A percentile compares a stretch with the other conserved stretches of the same genome.
phyloP scores from a whole-genome alignment of 805 yeast genomes.

The Ogataea kodamae region DNA sequence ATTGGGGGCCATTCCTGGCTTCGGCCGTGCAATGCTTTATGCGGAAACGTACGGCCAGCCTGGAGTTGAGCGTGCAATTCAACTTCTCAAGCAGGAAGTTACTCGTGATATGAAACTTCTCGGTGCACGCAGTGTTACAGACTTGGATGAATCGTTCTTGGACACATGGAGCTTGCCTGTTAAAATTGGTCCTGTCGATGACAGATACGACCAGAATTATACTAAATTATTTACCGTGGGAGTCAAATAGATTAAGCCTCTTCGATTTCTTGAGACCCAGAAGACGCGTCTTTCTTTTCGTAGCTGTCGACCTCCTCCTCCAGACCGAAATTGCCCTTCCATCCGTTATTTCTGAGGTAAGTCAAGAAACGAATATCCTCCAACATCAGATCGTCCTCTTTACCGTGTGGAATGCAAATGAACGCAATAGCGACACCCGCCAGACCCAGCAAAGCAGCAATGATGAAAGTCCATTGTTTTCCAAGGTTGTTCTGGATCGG shows the following conservation, averaged over 20 bases:
- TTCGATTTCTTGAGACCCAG: not conserved
- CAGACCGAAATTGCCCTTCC: conserved; percentile 50
- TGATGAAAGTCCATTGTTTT: conserved; percentile 70
- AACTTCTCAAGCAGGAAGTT: conserved; percentile 55
- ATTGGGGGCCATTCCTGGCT: conserved; percentile 52
- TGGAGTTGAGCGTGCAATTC: conserved; percentile 65
- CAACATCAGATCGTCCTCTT: conserved; percentile 59
- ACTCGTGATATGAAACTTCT: conserved; percentile 58
- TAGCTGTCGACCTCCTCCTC: conserved; percentile 59
- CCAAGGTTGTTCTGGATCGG: conserved; percentile 66
- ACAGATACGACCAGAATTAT: conserved; percentile 49
- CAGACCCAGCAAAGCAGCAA: conserved; percentile 70
- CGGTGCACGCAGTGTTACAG: conserved; percentile 43
- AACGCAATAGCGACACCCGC: conserved; percentile 58
- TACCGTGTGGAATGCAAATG: conserved; percentile 64
- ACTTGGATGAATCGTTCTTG: conserved; percentile 41
- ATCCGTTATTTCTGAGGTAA: conserved; percentile 43
- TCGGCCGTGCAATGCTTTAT: conserved; percentile 73
- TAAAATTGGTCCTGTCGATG: conserved; percentile 59
- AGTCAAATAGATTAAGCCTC: not conserved
- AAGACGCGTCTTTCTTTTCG: conserved; percentile 43
- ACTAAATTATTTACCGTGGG: conserved; percentile 29
- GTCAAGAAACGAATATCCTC: conserved; percentile 46
- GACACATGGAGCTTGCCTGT: conserved; percentile 59
- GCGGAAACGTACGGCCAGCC: conserved; percentile 76